phyloP scores from a whole-genome alignment of 805 yeast species.

The Kurtzmaniella cleridarum region DNA sequence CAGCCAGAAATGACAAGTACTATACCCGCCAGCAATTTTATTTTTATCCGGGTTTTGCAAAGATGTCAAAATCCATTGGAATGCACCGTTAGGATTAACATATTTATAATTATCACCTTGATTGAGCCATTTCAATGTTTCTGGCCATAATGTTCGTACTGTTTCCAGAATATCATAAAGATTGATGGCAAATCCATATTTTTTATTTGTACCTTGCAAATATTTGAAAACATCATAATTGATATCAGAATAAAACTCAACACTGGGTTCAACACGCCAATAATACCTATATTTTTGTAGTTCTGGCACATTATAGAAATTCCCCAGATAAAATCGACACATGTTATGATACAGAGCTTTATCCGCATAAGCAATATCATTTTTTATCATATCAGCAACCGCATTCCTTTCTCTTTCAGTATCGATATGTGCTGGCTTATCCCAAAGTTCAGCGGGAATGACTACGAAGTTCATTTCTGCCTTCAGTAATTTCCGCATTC shows the following conservation, averaged over 20 bases:
- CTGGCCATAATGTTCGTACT: slow-evolving; percentile 61
- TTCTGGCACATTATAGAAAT: slow-evolving; percentile 59
- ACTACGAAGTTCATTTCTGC: slow-evolving; percentile 37
- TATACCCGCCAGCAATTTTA: slow-evolving; percentile 40
- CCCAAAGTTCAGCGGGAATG: slow-evolving; percentile 45
- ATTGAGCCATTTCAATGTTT: slow-evolving; percentile 55
- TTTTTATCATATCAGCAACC: slow-evolving; percentile 32
- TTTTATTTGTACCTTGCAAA: slow-evolving; percentile 59
- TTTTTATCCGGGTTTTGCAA: slow-evolving; percentile 46
- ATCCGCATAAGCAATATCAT: slow-evolving; percentile 57
- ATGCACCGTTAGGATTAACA: slow-evolving; percentile 43
- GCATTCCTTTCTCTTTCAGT: slow-evolving; percentile 33
- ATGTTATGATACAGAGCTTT: slow-evolving; percentile 68
- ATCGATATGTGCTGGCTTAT: slow-evolving; percentile 55
- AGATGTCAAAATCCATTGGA: slow-evolving; percentile 47
- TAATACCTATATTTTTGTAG: slow-evolving; percentile 59
- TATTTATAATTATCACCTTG: slow-evolving; percentile 53
- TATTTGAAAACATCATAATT: slow-evolving; percentile 76
- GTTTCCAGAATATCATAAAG: slow-evolving; percentile 68
- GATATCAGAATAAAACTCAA: slow-evolving; percentile 60
- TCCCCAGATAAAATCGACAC: slow-evolving; percentile 74
- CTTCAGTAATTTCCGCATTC: slow-evolving; percentile 27
- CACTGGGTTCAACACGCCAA: slow-evolving; percentile 80
- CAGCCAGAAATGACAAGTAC: slow-evolving; percentile 87
- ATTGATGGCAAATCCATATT: slow-evolving; percentile 68